Evolutionary conservation across 2,329 filamentous ascomycete species (phyloP), one percentile per base, ranked within the genome.

Genomic region (Botrytis deweyae): DNA sequence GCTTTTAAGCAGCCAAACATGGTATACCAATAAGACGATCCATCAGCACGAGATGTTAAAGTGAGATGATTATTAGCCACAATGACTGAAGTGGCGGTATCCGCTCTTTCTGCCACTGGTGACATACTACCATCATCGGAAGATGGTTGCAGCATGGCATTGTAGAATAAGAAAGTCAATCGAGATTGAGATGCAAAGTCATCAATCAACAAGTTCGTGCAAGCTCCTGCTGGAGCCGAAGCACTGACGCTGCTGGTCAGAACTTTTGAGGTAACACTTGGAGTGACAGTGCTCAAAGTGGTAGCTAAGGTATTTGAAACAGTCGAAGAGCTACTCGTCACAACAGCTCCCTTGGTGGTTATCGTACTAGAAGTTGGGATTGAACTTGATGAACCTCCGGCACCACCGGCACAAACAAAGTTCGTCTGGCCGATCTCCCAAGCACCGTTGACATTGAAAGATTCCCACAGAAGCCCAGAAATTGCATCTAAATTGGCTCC

Each of bases 181-280:
- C 88, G 87, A 9, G 88, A 90, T 79, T 90, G 88, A 14, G 88
- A 90, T 72, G 84, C 84, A 85, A 87, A 90, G 81, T 90, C 88
- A 76, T 90, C 88, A 72, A 90, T 84, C 40, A 88, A 78, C 10
- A 87, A 80, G 52, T 82, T 79, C 18, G 81, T 80, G 78, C 86
- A 88, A 49, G 75, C 72, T 67, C 74, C 73, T 70, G 72, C 63
- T 36, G 67, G 72, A 42, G 74, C 38, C 18, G 70, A 74, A 16
- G 77, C 42, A 59, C 46, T 70, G 25, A 62, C 42, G 29, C 33
- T 68, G 63, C 42, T 42, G 16, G 62, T 20, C 22, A 70, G 25
- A 70, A 62, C 52, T 38, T 44, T 71, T 33, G 59, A 64, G 16
- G 38, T 67, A 16, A 36, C 55, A 46, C 70, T 67, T 22, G 62